Evolutionary conservation across 2,329 filamentous ascomycete genomes (phyloP), one percentile per base, ranked within the genome.

Genomic region (Cladosporium sp.): DNA sequence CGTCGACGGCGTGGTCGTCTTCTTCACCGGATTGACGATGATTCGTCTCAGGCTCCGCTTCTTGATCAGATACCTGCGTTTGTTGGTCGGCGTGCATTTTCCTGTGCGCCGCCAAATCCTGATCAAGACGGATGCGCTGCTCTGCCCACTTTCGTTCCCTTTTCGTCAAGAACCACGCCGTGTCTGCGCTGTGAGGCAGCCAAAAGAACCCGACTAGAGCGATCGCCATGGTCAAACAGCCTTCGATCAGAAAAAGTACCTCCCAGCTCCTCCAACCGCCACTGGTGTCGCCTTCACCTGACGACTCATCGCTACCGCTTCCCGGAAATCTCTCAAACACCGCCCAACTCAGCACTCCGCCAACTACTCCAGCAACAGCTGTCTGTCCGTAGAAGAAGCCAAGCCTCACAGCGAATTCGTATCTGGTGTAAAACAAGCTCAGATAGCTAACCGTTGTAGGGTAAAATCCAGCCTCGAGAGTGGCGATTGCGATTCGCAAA

Each of bases 381-480:
- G 75, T 77, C 62, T 80, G 77, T 7, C 79, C 78, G 57, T 80
- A 82, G 60, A 82, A 82, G 38, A 81, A 64, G 3, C 72, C 77
- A 14, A 82, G 64, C 1, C 79, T 72, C 13, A 72, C 70, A 3
- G 73, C 79, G 54, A 82, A 80, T 57, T 82, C 79, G 63, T 74
- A 81, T 42, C 77, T 74, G 4, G 77, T 78, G 59, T 82, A 82
- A 63, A 81, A 82, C 48, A 79, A 68, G 14, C 77, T 78, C 28
- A 83, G 71, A 57, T 82, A 83, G n/a, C 74, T 74, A 13, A 82
- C 77, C 2, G 77, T 76, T 1, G 78, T 78, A 3, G 80, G 78
- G 57, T 82, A 83, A 60, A 83, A 82, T 3, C 79, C 80, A 45
- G 78, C 76, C 69, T 79, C 76, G 18, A 78, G 62, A 28, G 66